These are phyloP conservation scores for Trichosporon sp. DNA, from an alignment of 1,284 basidiomycete genomes.

Conservation along the genomic window DNA sequence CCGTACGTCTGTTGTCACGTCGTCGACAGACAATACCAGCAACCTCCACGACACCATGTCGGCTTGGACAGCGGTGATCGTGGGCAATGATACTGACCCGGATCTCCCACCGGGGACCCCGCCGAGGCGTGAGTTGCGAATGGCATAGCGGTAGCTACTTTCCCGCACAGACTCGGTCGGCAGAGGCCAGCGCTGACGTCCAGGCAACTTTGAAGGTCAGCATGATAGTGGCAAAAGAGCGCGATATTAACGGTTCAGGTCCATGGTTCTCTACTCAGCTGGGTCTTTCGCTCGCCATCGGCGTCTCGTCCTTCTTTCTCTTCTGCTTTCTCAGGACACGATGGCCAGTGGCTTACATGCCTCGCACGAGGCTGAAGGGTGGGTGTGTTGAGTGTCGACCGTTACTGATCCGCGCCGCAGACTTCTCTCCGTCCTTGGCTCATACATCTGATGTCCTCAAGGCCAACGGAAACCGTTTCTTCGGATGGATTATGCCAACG, in stretches of 20 bases:
- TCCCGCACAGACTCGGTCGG: neutral
- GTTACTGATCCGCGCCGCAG: slow-evolving; percentile 17
- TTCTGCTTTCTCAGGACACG: slow-evolving; percentile 82
- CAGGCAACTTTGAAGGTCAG: slow-evolving; percentile 5
- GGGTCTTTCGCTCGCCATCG: slow-evolving; percentile 68
- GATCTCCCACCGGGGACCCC: neutral
- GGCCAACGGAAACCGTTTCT: slow-evolving; percentile 52
- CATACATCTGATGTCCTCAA: slow-evolving; percentile 31
- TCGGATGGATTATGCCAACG: slow-evolving; percentile 94
- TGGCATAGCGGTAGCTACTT: neutral
- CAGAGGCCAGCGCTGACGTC: neutral
- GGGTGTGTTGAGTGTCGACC: slow-evolving; percentile 16
- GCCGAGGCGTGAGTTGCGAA: neutral
- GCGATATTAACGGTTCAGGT: slow-evolving; percentile 15
- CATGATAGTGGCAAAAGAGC: neutral
- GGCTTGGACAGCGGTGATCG: neutral
- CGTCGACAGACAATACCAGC: neutral
- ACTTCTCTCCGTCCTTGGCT: slow-evolving; percentile 39
- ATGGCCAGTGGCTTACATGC: slow-evolving; percentile 85
- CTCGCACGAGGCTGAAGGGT: slow-evolving; percentile 91
- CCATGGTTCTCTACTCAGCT: slow-evolving; percentile 74
- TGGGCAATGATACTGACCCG: neutral
- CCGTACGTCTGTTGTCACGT: neutral
- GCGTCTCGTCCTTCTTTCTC: slow-evolving; percentile 69
- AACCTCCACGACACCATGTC: slow-evolving; percentile 2